Percentiles rank a stretch among this genome's conserved stretches.
Conservation (phyloP, 129 eudicot species). For the Centella asiatica region DNA sequence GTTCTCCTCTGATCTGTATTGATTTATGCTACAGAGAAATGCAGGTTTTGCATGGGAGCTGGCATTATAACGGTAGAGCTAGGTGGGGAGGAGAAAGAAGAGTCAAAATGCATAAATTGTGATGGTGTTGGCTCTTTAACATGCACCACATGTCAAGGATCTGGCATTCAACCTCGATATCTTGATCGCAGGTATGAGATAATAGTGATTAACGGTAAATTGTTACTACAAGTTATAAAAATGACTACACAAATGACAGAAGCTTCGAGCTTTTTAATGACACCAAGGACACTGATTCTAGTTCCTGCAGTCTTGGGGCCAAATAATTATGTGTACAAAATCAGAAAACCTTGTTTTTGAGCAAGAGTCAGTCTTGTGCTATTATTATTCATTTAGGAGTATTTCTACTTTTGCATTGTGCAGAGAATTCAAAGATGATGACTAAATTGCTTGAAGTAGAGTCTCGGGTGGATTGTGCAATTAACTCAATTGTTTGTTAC, state of each 20-base stretch:
- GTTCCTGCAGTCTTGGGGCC: too few relatives aligned
- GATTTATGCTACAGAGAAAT: slow-evolving; percentile 45
- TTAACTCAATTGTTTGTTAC: slow-evolving; percentile 18
- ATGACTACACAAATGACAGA: too few relatives aligned
- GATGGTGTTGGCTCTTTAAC: slow-evolving; percentile 87
- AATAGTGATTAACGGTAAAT: background rate
- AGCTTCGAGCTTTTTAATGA: too few relatives aligned
- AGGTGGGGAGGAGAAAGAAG: slow-evolving; percentile 90
- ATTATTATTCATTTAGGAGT: background rate
- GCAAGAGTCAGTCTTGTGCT: too few relatives aligned
- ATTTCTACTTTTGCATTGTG: slow-evolving; percentile 11
- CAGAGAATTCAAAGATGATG: slow-evolving; percentile 99
- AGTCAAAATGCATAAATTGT: slow-evolving; percentile 82
- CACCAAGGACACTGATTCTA: too few relatives aligned
- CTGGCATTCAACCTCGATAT: slow-evolving; percentile 92
- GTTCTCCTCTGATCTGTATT: background rate
- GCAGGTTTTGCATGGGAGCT: slow-evolving; percentile 86
- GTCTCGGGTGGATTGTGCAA: slow-evolving; percentile 12
- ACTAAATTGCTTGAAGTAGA: slow-evolving; percentile 29
- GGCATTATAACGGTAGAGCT: slow-evolving; percentile 79
- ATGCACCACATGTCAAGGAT: slow-evolving; percentile 98
- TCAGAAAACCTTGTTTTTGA: too few relatives aligned
- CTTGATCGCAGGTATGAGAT: slow-evolving; percentile 83
- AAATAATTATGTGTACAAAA: too few relatives aligned
- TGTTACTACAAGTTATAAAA: too few relatives aligned